Evolutionary conservation across 768 basidiomycete genomes (phyloP).

Genomic region (Xerocomellus chrysenteron): DNA sequence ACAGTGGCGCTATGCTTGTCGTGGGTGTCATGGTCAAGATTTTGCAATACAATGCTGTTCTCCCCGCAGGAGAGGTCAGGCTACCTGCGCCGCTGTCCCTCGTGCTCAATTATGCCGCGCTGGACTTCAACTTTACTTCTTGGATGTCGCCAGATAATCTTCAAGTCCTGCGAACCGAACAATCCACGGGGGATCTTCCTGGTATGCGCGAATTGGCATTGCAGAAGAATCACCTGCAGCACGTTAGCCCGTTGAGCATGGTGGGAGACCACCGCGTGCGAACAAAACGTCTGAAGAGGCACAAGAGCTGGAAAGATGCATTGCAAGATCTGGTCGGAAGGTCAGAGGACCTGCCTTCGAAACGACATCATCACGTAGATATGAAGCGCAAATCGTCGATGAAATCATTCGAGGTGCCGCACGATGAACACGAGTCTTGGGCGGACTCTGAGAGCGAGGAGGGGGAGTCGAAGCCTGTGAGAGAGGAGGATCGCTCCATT

Average conservation of each 20-base stretch:
- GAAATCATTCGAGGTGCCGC: conserved; percentile 19
- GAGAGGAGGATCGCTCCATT: conserved; percentile 75
- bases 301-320: conserved; percentile 60
- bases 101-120: conserved; percentile 85
- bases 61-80: conserved; percentile 32
- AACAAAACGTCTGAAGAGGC: conserved; percentile 46
- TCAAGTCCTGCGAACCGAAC: conserved; percentile 81
- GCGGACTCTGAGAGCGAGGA: conserved; percentile 54
- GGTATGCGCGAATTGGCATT: conserved; percentile 67
- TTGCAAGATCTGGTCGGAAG: conserved; percentile 47
- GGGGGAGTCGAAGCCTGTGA: conserved; percentile 45
- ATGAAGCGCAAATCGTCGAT: conserved; percentile 32
- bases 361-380: conserved; percentile 18
- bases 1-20: conserved; percentile 85
- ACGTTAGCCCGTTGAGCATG: conserved; percentile 89
- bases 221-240: conserved; percentile 86
- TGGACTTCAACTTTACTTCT: conserved; percentile 98
- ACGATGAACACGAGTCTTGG: conserved; percentile 49
- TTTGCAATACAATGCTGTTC: conserved; percentile 55
- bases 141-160: conserved; percentile 92
- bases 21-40: conserved; percentile 83
- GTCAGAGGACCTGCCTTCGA: conserved; percentile 30
- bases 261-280: conserved; percentile 63
- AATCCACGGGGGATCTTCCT: conserved; percentile 78
- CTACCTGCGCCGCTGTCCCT: conserved; percentile 79